Evolutionary conservation across 1,139 yeast species (phyloP).

Genomic region (Yamadazyma dushanensis): DNA sequence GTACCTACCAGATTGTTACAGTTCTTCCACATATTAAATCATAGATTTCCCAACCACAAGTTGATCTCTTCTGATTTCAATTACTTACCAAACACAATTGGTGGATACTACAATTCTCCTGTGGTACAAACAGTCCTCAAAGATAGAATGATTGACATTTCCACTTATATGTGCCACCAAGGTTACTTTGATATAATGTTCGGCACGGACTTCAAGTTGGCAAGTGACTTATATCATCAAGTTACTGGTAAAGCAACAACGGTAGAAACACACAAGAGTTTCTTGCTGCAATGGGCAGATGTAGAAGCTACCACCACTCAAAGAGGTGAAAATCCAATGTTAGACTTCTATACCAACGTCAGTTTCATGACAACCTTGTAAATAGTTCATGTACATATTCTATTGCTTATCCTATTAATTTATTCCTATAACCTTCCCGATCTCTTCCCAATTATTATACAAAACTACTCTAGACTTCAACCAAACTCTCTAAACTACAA

Average conservation of each 20-base stretch:
- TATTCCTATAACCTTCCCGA: conserved; percentile 1
- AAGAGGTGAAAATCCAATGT: conserved; percentile 86
- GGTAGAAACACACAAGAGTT: conserved; percentile 61
- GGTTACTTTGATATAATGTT: conserved; percentile 88
- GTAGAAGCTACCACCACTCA: conserved; percentile 65
- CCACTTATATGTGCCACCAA: conserved; percentile 78
- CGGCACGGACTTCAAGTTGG: conserved; percentile 72
- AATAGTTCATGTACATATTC: conserved; percentile 5
- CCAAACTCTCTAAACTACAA: conserved; percentile 4
- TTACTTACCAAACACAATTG: conserved; percentile 56
- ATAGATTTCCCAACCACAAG: conserved; percentile 74
- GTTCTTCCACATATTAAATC: conserved; percentile 62
- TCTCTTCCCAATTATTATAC: neutral
- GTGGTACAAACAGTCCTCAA: conserved; percentile 80
- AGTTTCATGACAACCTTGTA: conserved; percentile 53
- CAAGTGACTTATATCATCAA: conserved; percentile 61
- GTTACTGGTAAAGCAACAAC: conserved; percentile 63
- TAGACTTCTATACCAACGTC: conserved; percentile 75
- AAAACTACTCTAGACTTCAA: neutral
- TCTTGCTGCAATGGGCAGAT: conserved; percentile 73
- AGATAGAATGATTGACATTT: conserved; percentile 65
- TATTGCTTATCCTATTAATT: neutral
- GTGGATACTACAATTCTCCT: conserved; percentile 70
- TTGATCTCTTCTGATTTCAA: conserved; percentile 75
- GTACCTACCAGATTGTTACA: conserved; percentile 75